Evolutionary conservation across 208 protist genomes (phyloP).

Genomic region (Tetramitus jugosus): DNA sequence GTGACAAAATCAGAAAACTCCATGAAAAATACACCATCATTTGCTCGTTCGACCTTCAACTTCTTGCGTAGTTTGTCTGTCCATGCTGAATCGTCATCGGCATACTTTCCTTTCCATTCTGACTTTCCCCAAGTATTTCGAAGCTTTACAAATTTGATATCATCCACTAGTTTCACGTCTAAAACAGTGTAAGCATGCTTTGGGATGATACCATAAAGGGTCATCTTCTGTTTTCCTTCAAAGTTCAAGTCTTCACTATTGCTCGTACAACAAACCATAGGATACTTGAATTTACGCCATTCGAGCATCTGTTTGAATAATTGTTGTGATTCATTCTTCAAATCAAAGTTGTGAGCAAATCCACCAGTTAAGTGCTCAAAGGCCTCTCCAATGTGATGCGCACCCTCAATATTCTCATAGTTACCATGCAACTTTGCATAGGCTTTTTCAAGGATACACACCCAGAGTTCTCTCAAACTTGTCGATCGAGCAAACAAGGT

Average conservation of each 20-base stretch:
- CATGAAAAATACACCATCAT: no score
- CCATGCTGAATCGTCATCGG: no score
- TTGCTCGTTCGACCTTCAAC: no score
- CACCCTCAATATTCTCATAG: background rate
- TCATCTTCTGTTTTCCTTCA: background rate
- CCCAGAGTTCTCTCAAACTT: slow-evolving; percentile 1
- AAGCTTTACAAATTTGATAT: no score
- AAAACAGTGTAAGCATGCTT: slow-evolving; percentile 17
- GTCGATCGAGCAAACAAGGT: no score
- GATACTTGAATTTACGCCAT: no score
- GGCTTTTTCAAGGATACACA: background rate
- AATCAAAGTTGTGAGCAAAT: background rate
- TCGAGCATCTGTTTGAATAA: no score
- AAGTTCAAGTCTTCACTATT: background rate
- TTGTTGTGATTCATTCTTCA: background rate
- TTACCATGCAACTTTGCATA: slow-evolving; percentile 12
- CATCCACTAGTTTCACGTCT: background rate
- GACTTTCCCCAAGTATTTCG: no score
- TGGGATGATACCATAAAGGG: background rate
- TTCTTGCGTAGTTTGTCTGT: no score
- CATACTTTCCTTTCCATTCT: no score
- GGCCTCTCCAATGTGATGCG: background rate
- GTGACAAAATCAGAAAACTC: no score
- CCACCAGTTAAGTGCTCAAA: background rate
- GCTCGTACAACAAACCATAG: no score